Evolutionary conservation across 352 stramenopile species (phyloP), one percentile per base, ranked within the genome.

Genomic region (Pythium folliculosum): DNA sequence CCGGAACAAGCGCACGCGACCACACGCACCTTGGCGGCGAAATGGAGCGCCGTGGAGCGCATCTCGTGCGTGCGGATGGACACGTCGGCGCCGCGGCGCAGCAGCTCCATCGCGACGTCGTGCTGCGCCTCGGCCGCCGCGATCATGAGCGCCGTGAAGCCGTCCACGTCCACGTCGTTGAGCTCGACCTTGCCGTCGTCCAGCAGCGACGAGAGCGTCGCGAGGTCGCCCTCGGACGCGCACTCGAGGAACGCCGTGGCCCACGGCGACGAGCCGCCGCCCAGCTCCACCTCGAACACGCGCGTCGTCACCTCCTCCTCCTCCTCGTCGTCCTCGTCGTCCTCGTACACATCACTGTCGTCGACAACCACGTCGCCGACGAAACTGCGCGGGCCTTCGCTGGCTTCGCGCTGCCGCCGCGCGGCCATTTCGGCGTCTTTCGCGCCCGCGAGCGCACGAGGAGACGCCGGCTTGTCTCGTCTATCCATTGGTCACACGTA

Each of bases 61-160:
- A 92, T 73, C 53, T 93, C 86, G 65, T 90, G 81, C 13, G 86
- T 95, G 13, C 78, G 81, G 19, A 89, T 73, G 22, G 65, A 62
- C 21, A 91, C 81, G 45, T 92, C 76, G 8, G 86, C 86, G 49
- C 81, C 82, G 22, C 79, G 81, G 1, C 52, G 56, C 17, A 95
- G 67, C 44, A 95, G 65, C 57, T 84, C 76, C 43, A 77, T 69
- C 21, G 88, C 84, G 17, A 95, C 73, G 14, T 75, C 68, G 10
- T 69, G 54, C 59, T 91, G 84, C 48, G 84, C 86, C 65, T 95
- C 86, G 12, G 86, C 86, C 3, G 84, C 77, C 7, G 86, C 84
- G 54, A 95, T 88, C 86, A 95, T 92, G 48, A 95, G 77, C 54
- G 86, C 86, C 32, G 86, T 90, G 71, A 95, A 95, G 60, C 86